Conservation (phyloP, 495 filamentous ascomycete genomes). For the Penicillium mononematosum region DNA sequence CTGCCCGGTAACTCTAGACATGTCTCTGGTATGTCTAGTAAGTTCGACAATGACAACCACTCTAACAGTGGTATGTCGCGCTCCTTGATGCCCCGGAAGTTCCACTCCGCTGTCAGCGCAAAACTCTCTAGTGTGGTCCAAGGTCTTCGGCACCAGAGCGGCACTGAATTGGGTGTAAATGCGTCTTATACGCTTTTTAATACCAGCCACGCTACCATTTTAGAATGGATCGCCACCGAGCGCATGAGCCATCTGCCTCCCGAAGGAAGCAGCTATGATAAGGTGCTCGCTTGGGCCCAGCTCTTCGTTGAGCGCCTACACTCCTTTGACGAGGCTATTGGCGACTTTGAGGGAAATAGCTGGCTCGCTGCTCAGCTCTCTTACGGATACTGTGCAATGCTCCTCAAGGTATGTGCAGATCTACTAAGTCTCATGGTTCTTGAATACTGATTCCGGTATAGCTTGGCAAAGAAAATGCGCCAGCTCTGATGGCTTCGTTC, state of each 20-base stretch:
- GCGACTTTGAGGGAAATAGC: conserved; percentile 36
- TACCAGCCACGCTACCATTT: conserved; percentile 28
- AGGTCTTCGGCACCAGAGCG: conserved; percentile 26
- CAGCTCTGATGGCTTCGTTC: conserved; percentile 26
- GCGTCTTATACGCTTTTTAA: conserved; percentile 20
- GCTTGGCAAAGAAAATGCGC: conserved; percentile 30
- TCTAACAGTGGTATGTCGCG: conserved; percentile 25
- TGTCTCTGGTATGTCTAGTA: conserved; percentile 21
- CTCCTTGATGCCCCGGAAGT: conserved; percentile 23
- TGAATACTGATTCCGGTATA: conserved; percentile 8
- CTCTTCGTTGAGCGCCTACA: conserved; percentile 33
- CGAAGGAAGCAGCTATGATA: conserved; percentile 41
- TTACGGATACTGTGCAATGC: conserved; percentile 39
- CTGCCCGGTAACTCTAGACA: conserved; percentile 20
- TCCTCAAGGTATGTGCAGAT: conserved; percentile 32
- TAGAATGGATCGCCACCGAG: conserved; percentile 33
- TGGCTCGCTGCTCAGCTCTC: conserved; percentile 37
- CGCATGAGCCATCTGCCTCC: conserved; percentile 40
- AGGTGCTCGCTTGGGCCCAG: conserved; percentile 37
- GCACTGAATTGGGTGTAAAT: conserved; percentile 24
- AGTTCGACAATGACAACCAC: conserved; percentile 27
- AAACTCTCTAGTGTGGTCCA: conserved; percentile 30
- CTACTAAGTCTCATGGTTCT: not conserved
- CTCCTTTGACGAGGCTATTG: conserved; percentile 33
- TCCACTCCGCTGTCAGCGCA: conserved; percentile 19